These are phyloP conservation scores for Neurospora sp. DNA, from an alignment of 495 filamentous ascomycete species.

Conservation along the genomic window DNA sequence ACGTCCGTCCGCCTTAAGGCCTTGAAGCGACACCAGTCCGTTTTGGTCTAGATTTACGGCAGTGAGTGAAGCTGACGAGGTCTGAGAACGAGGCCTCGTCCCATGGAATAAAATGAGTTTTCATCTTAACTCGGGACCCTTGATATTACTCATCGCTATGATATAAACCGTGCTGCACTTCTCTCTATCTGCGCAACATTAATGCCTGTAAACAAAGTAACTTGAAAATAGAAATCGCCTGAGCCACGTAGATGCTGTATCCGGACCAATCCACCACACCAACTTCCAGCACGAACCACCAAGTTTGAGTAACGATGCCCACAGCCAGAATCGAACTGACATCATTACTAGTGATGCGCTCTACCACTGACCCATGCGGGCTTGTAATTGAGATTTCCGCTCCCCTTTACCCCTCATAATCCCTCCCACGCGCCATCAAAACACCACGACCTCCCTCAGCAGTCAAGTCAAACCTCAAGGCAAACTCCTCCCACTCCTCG, in stretches of 20 bases:
- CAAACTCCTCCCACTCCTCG: constrained; percentile 48
- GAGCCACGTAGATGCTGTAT: neutral
- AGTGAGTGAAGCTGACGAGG: neutral
- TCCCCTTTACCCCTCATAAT: no score
- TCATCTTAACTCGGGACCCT: neutral
- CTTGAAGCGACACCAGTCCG: neutral
- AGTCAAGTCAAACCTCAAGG: constrained; percentile 27
- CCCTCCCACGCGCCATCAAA: no score
- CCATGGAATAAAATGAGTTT: neutral
- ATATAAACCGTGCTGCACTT: neutral
- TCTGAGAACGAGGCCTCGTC: neutral
- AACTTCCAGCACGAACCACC: neutral
- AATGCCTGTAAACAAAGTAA: no score
- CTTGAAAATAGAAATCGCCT: no score
- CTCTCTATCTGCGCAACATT: neutral
- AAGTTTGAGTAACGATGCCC: no score
- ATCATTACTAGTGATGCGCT: no score
- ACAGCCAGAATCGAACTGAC: no score
- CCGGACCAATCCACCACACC: neutral
- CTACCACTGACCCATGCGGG: no score
- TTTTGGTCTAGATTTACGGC: neutral
- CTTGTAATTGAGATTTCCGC: no score
- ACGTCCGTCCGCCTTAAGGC: neutral
- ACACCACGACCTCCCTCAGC: no score
- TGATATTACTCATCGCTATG: neutral